Conservation (phyloP, 306 rosid genomes). For the Arachis hypogaea region DNA sequence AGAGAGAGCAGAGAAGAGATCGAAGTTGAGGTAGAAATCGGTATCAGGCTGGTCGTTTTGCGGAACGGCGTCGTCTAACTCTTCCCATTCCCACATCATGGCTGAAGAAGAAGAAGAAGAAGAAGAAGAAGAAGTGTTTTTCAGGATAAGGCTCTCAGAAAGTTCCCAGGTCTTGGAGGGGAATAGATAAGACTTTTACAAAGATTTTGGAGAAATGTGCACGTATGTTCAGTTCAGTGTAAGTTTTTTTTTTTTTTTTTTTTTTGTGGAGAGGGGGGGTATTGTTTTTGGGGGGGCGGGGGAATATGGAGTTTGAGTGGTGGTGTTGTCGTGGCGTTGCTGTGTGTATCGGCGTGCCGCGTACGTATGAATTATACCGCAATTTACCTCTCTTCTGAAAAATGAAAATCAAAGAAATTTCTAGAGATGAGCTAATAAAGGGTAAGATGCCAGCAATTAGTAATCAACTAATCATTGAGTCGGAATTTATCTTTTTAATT, state of each 20-base stretch:
- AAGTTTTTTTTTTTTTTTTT: not conserved
- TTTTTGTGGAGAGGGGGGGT: no score
- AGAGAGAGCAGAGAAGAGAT: constrained; percentile 61
- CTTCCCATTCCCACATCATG: constrained; percentile 67
- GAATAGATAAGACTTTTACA: not conserved
- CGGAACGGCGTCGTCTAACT: constrained; percentile 42
- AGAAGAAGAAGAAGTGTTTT: not conserved
- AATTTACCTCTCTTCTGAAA: not conserved
- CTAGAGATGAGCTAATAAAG: not conserved
- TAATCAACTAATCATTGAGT: no score
- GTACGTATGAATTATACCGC: constrained; percentile 32
- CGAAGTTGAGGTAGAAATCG: constrained; percentile 60
- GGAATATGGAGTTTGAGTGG: not conserved
- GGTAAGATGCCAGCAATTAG: no score
- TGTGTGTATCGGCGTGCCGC: constrained; percentile 48
- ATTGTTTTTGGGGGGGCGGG: no score
- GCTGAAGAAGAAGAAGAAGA: not conserved
- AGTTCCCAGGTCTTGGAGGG: not conserved
- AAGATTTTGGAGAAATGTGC: not conserved
- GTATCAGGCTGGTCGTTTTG: constrained; percentile 48
- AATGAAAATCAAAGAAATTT: not conserved
- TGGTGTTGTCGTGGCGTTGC: not conserved
- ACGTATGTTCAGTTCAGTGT: not conserved
- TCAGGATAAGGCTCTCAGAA: not conserved
- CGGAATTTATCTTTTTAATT: no score